Percentiles rank a stretch among this genome's conserved stretches.
Conservation (phyloP, 345 rosid species). For the Turritis glabra region DNA sequence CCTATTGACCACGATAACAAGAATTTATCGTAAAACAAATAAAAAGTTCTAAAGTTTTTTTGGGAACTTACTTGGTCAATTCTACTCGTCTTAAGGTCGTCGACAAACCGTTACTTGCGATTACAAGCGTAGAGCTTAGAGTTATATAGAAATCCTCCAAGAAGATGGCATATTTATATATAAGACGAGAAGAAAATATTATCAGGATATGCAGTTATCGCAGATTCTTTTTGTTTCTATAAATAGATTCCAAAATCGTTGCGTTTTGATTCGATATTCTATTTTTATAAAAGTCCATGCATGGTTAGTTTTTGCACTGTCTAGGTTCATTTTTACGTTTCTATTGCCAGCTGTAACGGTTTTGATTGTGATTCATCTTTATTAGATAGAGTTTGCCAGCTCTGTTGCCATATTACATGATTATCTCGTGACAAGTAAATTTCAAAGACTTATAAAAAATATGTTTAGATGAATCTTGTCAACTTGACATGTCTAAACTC, state of each 20-base stretch:
- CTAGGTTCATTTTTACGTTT: conserved; percentile 26
- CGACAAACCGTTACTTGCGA: not conserved
- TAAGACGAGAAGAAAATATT: not conserved
- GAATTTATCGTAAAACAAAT: not conserved
- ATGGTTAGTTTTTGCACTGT: not conserved
- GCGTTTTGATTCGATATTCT: conserved; percentile 10
- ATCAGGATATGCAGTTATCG: not conserved
- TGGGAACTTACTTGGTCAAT: conserved; percentile 25
- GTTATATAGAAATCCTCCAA: not conserved
- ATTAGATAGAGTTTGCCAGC: not conserved
- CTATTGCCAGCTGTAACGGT: conserved; percentile 12
- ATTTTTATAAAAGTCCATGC: conserved; percentile 3
- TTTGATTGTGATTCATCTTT: not conserved
- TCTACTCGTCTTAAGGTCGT: not conserved
- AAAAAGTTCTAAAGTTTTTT: not conserved
- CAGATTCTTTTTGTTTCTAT: conserved; percentile 17
- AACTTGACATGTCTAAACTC: not conserved
- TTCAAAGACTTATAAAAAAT: not conserved
- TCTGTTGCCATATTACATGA: not conserved
- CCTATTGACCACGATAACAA: not conserved
- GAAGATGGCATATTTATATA: conserved; percentile 12
- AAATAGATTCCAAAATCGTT: conserved; percentile 15
- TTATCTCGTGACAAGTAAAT: not conserved
- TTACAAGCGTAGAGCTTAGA: not conserved
- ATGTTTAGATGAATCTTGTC: not conserved